Conservation (phyloP, 108 stramenopile genomes). For the Cyclotella kingstonii region DNA sequence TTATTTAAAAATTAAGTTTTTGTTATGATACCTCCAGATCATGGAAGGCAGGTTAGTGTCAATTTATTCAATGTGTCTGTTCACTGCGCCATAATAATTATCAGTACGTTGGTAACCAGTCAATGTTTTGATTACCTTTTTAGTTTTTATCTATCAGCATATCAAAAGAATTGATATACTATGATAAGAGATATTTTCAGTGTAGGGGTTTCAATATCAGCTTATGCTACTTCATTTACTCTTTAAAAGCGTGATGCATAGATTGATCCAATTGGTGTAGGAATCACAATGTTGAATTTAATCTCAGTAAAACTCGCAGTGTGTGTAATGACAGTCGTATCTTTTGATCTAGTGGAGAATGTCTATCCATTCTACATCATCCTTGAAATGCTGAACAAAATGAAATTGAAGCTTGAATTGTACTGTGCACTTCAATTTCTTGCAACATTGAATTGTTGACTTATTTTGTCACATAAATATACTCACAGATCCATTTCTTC, state of each 20-base stretch:
- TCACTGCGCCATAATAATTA: too few relatives aligned
- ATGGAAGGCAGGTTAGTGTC: too few relatives aligned
- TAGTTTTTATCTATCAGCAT: too few relatives aligned
- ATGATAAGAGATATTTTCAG: too few relatives aligned
- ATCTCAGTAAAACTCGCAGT: background rate
- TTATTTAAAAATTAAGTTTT: too few relatives aligned
- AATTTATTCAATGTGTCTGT: too few relatives aligned
- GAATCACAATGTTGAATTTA: background rate
- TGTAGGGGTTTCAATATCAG: too few relatives aligned
- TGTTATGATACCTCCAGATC: too few relatives aligned
- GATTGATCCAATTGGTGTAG: background rate
- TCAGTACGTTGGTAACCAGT: too few relatives aligned
- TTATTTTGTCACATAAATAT: background rate
- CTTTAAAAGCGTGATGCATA: background rate
- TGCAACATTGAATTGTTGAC: background rate
- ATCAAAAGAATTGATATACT: too few relatives aligned
- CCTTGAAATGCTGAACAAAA: background rate
- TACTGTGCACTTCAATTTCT: background rate
- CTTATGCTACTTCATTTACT: too few relatives aligned
- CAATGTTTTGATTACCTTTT: too few relatives aligned
- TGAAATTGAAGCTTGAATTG: background rate
- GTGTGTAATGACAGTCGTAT: background rate
- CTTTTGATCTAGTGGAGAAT: background rate
- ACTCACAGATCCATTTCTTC: background rate
- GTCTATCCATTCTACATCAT: background rate